A percentile compares a stretch with the other conserved stretches of the same genome.
Evolutionary conservation across 106 monocot genomes (phyloP).

Genomic region (Dendrobium officinale): DNA sequence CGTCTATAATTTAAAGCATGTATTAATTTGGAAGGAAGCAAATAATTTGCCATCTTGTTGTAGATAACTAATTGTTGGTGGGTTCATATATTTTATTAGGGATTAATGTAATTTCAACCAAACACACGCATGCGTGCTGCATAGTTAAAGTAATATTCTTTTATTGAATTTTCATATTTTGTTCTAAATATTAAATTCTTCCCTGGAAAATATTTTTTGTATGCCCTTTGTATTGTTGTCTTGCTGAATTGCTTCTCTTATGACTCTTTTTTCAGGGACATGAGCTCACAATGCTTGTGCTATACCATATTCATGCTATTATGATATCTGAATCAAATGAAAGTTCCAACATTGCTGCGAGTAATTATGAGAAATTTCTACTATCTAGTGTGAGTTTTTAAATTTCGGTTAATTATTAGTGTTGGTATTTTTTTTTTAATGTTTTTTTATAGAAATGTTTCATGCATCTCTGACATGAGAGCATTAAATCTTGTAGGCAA

Average conservation of each 20-base stretch:
- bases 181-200: neutral
- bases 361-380: conserved; percentile 80
- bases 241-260: conserved; percentile 7
- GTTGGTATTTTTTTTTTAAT: neutral
- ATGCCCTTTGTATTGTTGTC: neutral
- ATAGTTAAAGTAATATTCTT: neutral
- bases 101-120: neutral
- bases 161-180: neutral
- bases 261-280: conserved; percentile 60
- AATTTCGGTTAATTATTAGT: neutral
- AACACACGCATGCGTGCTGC: neutral
- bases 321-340: conserved; percentile 36
- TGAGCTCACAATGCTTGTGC: conserved; percentile 78
- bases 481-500: conserved; percentile 43
- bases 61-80: neutral
- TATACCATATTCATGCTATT: conserved; percentile 65
- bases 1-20: neutral
- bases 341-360: conserved; percentile 16
- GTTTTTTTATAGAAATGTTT: neutral
- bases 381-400: conserved; percentile 55
- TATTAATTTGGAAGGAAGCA: neutral
- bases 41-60: neutral
- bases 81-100: neutral
- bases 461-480: neutral
- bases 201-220: neutral